Percentiles rank a stretch among this genome's conserved stretches.
Conservation (phyloP, 768 basidiomycete genomes). For the Boletus coccyginus region DNA sequence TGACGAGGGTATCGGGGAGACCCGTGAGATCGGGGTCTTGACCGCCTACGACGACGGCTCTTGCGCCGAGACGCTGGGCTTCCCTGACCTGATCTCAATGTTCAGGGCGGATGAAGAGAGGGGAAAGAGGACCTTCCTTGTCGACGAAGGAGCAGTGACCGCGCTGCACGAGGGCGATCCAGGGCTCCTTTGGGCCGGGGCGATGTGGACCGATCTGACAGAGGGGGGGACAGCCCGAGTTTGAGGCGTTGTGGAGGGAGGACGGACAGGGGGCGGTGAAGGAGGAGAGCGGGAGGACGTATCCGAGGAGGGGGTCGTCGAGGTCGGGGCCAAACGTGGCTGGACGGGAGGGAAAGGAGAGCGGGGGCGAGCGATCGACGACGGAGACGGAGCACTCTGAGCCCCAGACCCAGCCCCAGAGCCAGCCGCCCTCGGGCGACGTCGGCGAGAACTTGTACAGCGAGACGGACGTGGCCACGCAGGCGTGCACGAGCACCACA, state of each 20-base stretch:
- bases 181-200: slow-evolving; percentile 64
- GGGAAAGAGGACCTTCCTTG: slow-evolving; percentile 55
- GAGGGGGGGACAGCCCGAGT: slow-evolving; percentile 67
- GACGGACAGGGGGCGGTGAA: slow-evolving; percentile 53
- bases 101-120: slow-evolving; percentile 6
- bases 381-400: slow-evolving; percentile 70
- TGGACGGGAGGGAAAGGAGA: slow-evolving; percentile 67
- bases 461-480: slow-evolving; percentile 2
- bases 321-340: slow-evolving; percentile 80
- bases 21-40: slow-evolving; percentile 62
- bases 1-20: slow-evolving; percentile 73
- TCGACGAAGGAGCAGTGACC: slow-evolving; percentile 89
- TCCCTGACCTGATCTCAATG: slow-evolving; percentile 41
- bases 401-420: slow-evolving; percentile 69
- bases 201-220: slow-evolving; percentile 53
- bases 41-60: slow-evolving; percentile 91
- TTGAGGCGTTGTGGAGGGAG: slow-evolving; percentile 21
- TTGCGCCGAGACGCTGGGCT: slow-evolving; percentile 71
- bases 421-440: slow-evolving; percentile 46
- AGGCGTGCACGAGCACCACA: slow-evolving; percentile 1
- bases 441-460: slow-evolving; percentile 41
- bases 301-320: slow-evolving; percentile 62
- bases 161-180: slow-evolving; percentile 90
- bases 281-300: slow-evolving; percentile 67
- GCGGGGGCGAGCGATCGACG: slow-evolving; percentile 68